These are phyloP conservation scores for Stevia rebaudiana DNA, from an alignment of 140 eudicot species.

Conservation along the genomic window DNA sequence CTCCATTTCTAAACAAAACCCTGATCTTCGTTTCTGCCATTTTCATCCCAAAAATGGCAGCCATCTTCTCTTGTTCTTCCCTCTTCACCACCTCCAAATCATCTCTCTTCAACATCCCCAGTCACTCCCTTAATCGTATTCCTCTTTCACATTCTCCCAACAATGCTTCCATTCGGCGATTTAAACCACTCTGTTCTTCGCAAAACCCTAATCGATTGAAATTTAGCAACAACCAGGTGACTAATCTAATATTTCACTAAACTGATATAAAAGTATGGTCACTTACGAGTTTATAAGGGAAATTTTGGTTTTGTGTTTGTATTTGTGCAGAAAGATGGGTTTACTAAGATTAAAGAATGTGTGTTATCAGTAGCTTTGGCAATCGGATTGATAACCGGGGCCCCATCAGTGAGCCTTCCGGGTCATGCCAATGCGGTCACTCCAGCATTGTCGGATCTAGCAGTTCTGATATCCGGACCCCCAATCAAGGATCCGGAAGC, in stretches of 20 bases:
- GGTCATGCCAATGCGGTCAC: conserved; percentile 43
- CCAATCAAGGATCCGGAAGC: conserved; percentile 98
- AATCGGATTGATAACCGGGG: conserved; percentile 59
- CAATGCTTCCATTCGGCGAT: conserved; percentile 19
- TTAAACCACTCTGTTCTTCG: conserved; percentile 46
- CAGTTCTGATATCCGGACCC: conserved; percentile 87
- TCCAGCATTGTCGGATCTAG: conserved; percentile 68
- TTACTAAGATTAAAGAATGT: conserved; percentile 57
- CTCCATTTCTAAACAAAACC: conserved; percentile 25
- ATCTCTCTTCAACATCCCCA: conserved; percentile 29
- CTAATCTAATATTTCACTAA: not conserved
- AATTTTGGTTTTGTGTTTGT: conserved; percentile 1
- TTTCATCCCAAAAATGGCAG: conserved; percentile 40
- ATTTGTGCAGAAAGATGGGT: conserved; percentile 53
- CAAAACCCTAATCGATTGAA: conserved; percentile 26
- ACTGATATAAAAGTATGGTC: too few species aligned
- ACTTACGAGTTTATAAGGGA: not conserved
- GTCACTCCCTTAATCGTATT: conserved; percentile 17
- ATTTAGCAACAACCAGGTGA: conserved; percentile 41
- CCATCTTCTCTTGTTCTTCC: conserved; percentile 42
- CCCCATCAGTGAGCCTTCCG: conserved; percentile 40
- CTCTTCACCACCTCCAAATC: conserved; percentile 24
- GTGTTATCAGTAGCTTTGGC: conserved; percentile 74
- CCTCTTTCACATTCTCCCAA: conserved; percentile 11
- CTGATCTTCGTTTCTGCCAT: not conserved